Base-by-base conservation (phyloP, 192 early-diverging fungal species). In the Thamnidium elegans region DNA sequence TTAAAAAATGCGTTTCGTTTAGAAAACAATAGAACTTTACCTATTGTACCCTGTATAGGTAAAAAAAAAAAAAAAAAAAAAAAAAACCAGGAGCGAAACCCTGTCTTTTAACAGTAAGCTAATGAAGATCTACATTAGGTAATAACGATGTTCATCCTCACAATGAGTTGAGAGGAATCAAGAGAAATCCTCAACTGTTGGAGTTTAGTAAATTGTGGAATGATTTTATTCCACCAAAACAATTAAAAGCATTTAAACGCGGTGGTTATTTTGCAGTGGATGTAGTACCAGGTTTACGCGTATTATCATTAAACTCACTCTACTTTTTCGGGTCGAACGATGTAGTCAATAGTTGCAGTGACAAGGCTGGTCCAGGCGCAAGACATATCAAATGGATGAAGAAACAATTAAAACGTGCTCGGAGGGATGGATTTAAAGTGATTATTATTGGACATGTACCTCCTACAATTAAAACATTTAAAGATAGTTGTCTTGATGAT, bases 61-160 rank as follows among this genome's bases (percentile, higher is more conserved):
- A 44, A 62, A 20, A 14, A 7, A 7, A 36, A n/a, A 32, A 9
- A 26, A 30, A 54, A 15, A 31, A 15, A 54, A 34, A 36, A 17
- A 14, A 8, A 32, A n/a, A 26, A 26, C 26, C 26, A 20, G 9
- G 15, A 56, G 34, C 5, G n/a, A 17, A 8, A 56, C 1, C 31
- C 34, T 30, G 55, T 6, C 36, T 39, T n/a, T 17, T 50, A 32
- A 32, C 15, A 9, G 7, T 9, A 19, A n/a, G 19, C 21, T 30
- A 43, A 31, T 32, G 11, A 47, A 5, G 4, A 47, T 14, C 23
- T 44, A 20, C n/a, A 0, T 42, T 70, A 45, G 86, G 84, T 56
- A 91, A 91, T 69, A 90, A 90, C 64, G 88, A 90, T 62, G 72
- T 90, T 11, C 80, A 85, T 45, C 88, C 88, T 23, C 87, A 88